Evolutionary conservation across 2,329 filamentous ascomycete species (phyloP).

Genomic region (Fusarium transvaalense): DNA sequence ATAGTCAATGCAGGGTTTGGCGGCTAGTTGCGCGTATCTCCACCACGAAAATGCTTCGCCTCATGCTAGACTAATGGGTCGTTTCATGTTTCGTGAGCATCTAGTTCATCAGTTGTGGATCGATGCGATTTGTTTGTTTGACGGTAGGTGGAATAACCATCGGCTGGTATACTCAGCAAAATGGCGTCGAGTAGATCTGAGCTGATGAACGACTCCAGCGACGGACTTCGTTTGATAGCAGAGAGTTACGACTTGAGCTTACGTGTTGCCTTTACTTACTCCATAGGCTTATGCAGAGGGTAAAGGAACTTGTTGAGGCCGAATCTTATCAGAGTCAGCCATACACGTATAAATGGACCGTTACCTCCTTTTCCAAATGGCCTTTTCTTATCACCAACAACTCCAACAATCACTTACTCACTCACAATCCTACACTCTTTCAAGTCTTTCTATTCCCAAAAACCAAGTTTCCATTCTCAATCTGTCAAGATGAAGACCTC

Average conservation of each 20-base stretch:
- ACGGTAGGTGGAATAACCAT: not conserved
- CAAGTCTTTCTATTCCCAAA: not conserved
- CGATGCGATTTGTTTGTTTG: not conserved
- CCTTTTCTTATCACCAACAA: not conserved
- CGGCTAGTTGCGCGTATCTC: not conserved
- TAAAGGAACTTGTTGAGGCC: not conserved
- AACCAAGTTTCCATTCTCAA: not conserved
- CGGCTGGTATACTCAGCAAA: not conserved
- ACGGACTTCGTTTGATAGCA: not conserved
- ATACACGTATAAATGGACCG: not conserved
- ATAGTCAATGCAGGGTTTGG: not conserved
- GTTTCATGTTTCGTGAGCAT: not conserved
- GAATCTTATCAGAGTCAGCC: not conserved
- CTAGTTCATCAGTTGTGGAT: not conserved
- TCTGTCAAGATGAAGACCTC: constrained; percentile 33
- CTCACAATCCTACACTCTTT: constrained; percentile 1
- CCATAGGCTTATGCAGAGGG: not conserved
- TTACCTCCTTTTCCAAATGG: not conserved
- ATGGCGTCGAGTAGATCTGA: not conserved
- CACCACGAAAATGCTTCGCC: not conserved
- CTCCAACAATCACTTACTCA: not conserved
- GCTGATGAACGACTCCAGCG: not conserved
- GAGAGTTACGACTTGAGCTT: not conserved
- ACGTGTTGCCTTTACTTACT: not conserved
- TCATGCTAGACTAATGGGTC: not conserved